Percentiles rank a stretch among this genome's conserved stretches.
These are phyloP conservation scores for Coelastrella sp. DNA, from an alignment of 139 green algal species.

Conservation along the genomic window DNA sequence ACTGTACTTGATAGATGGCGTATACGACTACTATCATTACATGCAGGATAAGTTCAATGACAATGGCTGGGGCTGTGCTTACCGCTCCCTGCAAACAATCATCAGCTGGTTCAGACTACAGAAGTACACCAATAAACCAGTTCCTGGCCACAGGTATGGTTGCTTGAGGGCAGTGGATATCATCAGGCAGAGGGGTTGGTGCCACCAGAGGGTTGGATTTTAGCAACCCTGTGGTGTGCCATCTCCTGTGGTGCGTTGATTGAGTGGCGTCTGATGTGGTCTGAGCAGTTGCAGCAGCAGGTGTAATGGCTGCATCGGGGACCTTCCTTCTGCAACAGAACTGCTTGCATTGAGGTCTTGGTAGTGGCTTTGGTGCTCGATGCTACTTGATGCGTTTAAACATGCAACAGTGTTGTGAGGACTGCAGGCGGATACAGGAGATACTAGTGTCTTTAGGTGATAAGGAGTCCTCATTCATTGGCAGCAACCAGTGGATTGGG, in stretches of 20 bases:
- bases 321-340: too few relatives aligned
- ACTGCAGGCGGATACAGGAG: conserved; percentile 82
- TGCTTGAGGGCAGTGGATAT: not conserved
- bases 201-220: too few relatives aligned
- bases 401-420: too few relatives aligned
- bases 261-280: too few relatives aligned
- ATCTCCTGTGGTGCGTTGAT: too few relatives aligned
- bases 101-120: conserved; percentile 91
- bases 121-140: conserved; percentile 80
- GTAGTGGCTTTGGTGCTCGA: too few relatives aligned
- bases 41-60: conserved; percentile 96
- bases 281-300: too few relatives aligned
- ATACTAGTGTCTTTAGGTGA: conserved; percentile 88
- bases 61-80: conserved; percentile 95
- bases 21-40: conserved; percentile 98
- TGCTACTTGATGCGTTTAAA: too few relatives aligned
- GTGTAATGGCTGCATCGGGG: too few relatives aligned
- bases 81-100: conserved; percentile 96
- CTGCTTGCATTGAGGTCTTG: too few relatives aligned
- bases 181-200: too few relatives aligned
- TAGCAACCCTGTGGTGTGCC: too few relatives aligned
- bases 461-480: conserved; percentile 86
- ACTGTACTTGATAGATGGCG: conserved; percentile 78
- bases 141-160: conserved; percentile 78
- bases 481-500: conserved; percentile 93